A percentile compares a stretch with the other conserved stretches of the same genome.
Evolutionary conservation across 805 yeast species (phyloP).

Genomic region (Metschnikowia drakensbergensis): DNA sequence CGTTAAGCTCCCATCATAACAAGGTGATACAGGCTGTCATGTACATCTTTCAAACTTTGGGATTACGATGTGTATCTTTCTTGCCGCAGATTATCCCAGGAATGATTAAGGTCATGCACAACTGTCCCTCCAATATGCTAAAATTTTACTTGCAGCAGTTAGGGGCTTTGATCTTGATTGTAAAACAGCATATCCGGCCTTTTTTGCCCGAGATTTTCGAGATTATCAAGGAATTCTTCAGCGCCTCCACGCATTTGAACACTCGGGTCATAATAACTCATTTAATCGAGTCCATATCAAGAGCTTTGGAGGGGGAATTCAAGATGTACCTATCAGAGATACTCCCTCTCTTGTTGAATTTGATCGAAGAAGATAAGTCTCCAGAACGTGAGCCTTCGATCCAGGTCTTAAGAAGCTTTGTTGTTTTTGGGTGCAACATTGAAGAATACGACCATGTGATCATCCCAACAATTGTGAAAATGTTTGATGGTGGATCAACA

Average conservation of each 20-base stretch:
- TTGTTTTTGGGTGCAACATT: conserved; percentile 79
- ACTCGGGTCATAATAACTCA: conserved; percentile 77
- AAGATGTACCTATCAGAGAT: conserved; percentile 77
- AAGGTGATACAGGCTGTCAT: conserved; percentile 92
- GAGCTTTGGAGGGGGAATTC: conserved; percentile 88
- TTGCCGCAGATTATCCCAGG: conserved; percentile 87
- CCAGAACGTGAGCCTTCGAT: conserved; percentile 57
- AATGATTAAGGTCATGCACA: conserved; percentile 75
- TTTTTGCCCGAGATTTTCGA: conserved; percentile 71
- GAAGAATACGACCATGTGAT: conserved; percentile 87
- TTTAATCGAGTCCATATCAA: conserved; percentile 78
- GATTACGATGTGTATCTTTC: conserved; percentile 85
- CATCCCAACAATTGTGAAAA: conserved; percentile 77
- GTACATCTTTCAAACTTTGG: conserved; percentile 84
- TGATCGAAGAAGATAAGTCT: conserved; percentile 69
- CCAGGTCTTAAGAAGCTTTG: conserved; percentile 76
- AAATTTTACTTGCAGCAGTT: conserved; percentile 89
- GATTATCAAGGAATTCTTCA: conserved; percentile 71
- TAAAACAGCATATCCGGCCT: conserved; percentile 86
- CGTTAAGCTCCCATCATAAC: conserved; percentile 81
- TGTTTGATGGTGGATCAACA: conserved; percentile 70
- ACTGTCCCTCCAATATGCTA: conserved; percentile 71
- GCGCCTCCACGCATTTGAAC: conserved; percentile 40
- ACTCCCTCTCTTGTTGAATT: conserved; percentile 68
- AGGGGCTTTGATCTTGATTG: conserved; percentile 72